Base-by-base conservation (phyloP, 2,329 filamentous ascomycete species). In the Cercospora citrullina region DNA sequence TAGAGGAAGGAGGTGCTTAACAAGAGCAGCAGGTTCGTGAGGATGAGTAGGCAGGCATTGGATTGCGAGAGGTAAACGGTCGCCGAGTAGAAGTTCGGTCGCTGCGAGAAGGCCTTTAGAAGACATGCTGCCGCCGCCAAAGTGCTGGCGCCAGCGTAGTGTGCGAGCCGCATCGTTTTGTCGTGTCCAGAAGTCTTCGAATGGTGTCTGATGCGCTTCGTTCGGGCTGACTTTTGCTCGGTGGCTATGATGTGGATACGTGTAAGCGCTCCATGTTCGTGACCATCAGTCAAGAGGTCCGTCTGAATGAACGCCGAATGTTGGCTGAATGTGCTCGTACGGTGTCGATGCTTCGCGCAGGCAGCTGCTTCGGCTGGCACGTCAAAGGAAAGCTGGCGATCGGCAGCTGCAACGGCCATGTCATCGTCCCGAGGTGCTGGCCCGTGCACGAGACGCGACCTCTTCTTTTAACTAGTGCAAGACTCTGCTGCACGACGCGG, bases 41-140 rank as follows among this genome's bases (percentile, higher is more conserved):
- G 85, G 71, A 97, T 94, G 87, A 98, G 91, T 63, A 98, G 84
- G 78, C 94, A 98, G 75, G 96, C 90, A 83, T 95, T 98, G 81
- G 93, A 97, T 81, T 98, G 94, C 48, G 94, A 92, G 61, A 99
- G 88, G 81, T 98, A 97, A 60, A 99, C 95, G 82, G 93, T 95
- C 73, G 95, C 94, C 64, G 94, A 96, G 83, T 99, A 99, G 85
- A 98, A 99, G 82, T 99, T 99, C 71, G 95, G 90, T 72, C 95
- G 89, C 82, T 98, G 92, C 77, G 95, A 91, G 81, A 98, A 94
- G 70, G 95, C 94, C 78, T 94, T 95, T 67, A 96, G 82, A 69
- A 97, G 86, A 68, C 97, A 93, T 75, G 89, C 88, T 72, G 88
- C 90, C 75, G 94, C 94, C 78, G 96, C 89, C 81, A 89, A 90